Evolutionary conservation across 2,329 filamentous ascomycete genomes (phyloP).

Genomic region (Sclerotinia glacialis): DNA sequence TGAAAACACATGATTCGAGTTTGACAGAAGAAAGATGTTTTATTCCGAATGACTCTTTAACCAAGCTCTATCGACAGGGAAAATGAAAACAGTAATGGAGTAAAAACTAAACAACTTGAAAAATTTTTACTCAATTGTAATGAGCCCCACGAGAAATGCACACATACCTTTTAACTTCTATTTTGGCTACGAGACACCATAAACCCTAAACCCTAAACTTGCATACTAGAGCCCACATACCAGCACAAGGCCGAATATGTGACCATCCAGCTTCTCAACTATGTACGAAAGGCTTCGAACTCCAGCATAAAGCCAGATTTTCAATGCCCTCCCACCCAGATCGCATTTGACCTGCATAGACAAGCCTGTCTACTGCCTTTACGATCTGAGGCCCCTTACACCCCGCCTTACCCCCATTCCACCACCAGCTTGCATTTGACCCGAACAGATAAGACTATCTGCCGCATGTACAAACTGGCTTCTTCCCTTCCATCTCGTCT

Average conservation of each 20-base stretch:
- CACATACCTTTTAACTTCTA: too few species aligned
- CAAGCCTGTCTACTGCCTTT: background rate
- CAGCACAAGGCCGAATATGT: background rate
- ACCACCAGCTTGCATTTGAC: slow-evolving; percentile 67
- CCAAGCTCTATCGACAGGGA: background rate
- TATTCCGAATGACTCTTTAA: background rate
- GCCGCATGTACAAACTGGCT: background rate
- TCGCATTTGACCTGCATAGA: slow-evolving; percentile 76
- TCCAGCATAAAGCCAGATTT: background rate
- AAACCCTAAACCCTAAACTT: too few species aligned
- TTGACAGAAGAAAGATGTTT: too few species aligned
- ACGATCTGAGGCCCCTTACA: background rate
- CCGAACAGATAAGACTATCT: slow-evolving; percentile 48
- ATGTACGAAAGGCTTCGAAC: background rate
- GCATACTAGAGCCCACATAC: background rate
- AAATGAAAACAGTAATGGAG: background rate
- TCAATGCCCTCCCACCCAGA: slow-evolving; percentile 2
- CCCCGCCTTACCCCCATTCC: background rate
- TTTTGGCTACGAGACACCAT: background rate
- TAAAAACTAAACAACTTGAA: rapidly evolving
- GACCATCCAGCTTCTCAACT: background rate
- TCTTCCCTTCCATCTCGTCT: background rate
- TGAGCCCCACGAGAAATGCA: rapidly evolving
- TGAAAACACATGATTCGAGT: too few species aligned
- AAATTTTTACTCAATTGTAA: background rate